Evolutionary conservation across 305 asterid species (phyloP).

Genomic region (Euphrasia arctica): DNA sequence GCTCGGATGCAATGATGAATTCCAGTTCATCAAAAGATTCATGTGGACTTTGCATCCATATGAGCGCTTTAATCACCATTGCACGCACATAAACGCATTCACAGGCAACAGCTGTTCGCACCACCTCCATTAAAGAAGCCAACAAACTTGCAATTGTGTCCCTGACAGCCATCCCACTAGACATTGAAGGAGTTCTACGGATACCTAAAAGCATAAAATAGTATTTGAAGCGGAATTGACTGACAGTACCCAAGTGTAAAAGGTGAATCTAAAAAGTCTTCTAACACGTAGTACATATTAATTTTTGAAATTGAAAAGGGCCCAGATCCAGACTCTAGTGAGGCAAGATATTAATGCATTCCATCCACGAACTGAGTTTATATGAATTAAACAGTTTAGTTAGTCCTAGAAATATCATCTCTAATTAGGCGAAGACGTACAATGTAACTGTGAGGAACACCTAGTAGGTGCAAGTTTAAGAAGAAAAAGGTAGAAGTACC

Average conservation of each 20-base stretch:
- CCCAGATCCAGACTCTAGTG: conserved; percentile 11
- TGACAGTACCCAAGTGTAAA: conserved; percentile 3
- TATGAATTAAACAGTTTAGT: background rate
- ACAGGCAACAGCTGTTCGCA: conserved; percentile 97
- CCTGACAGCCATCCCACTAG: conserved; percentile 71
- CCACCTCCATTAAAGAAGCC: conserved; percentile 98
- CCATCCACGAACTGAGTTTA: conserved; percentile 5
- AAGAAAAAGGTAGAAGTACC: conserved; percentile 8
- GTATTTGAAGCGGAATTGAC: conserved; percentile 10
- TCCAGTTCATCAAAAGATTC: conserved; percentile 95
- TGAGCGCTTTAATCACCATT: conserved; percentile 92
- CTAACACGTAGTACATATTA: conserved; percentile 10
- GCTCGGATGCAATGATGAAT: conserved; percentile 96
- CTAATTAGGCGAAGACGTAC: background rate
- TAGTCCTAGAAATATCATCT: background rate
- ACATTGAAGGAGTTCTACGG: conserved; percentile 65
- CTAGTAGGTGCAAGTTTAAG: conserved; percentile 2
- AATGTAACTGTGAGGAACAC: background rate
- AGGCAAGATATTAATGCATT: conserved; percentile 5
- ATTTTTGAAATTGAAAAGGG: conserved; percentile 22
- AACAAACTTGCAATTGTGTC: conserved; percentile 89
- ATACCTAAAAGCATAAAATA: conserved; percentile 45
- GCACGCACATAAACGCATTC: conserved; percentile 99
- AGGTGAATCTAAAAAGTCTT: background rate
- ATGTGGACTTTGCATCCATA: conserved; percentile 99